These are phyloP conservation scores for Apophysomyces sp. DNA, from an alignment of 371 early-diverging fungal genomes.

Conservation along the genomic window DNA sequence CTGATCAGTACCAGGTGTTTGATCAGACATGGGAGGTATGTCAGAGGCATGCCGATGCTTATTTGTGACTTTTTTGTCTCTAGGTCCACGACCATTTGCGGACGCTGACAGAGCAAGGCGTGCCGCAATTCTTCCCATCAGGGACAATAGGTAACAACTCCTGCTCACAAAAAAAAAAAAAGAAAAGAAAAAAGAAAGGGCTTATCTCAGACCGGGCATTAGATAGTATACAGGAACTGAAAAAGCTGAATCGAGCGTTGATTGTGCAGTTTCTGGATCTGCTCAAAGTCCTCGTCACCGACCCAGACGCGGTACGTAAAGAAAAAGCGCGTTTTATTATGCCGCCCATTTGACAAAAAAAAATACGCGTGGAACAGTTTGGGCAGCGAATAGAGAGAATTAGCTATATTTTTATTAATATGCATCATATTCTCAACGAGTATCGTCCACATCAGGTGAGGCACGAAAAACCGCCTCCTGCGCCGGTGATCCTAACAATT, in stretches of 20 bases:
- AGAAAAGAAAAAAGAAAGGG: too few relatives aligned
- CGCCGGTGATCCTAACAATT: too few relatives aligned
- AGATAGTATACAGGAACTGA: slow-evolving; percentile 75
- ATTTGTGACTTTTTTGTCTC: background rate
- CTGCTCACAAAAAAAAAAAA: background rate
- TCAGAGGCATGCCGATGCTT: background rate
- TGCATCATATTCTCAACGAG: slow-evolving; percentile 73
- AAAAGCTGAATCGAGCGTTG: slow-evolving; percentile 69
- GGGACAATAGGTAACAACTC: slow-evolving; percentile 45
- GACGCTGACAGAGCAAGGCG: slow-evolving; percentile 63
- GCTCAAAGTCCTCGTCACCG: slow-evolving; percentile 52
- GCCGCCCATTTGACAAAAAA: background rate
- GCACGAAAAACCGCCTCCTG: too few relatives aligned
- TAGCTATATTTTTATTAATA: slow-evolving; percentile 69
- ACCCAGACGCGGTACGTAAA: slow-evolving; percentile 52
- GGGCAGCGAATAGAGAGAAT: slow-evolving; percentile 60
- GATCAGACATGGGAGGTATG: slow-evolving; percentile 69
- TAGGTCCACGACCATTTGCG: slow-evolving; percentile 62
- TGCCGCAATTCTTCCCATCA: slow-evolving; percentile 66
- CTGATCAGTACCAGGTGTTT: slow-evolving; percentile 67
- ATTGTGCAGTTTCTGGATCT: slow-evolving; percentile 72
- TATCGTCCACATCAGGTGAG: slow-evolving; percentile 70
- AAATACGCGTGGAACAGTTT: too few relatives aligned
- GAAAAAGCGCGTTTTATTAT: background rate
- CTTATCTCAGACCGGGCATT: slow-evolving; percentile 6